phyloP scores from a whole-genome alignment of 352 stramenopile species.

The Elongisporangium prolatum region DNA sequence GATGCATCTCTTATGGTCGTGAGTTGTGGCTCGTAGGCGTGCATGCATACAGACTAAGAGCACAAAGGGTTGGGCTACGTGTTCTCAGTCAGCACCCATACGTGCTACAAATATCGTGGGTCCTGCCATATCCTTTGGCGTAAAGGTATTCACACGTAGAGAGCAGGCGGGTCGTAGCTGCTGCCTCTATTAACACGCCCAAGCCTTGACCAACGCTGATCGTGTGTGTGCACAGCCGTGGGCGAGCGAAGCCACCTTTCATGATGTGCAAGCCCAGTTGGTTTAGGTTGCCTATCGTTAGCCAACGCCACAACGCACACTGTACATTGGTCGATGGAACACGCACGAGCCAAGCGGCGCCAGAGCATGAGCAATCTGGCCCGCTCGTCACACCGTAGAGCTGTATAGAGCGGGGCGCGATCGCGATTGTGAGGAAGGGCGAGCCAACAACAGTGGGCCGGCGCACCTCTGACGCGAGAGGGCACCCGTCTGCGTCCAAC shows the following conservation, averaged over 20 bases:
- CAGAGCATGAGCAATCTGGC: neutral
- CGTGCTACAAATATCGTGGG: neutral
- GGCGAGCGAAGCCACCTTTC: neutral
- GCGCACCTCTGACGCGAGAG: neutral
- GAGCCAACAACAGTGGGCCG: neutral
- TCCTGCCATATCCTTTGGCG: neutral
- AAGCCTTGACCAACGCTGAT: neutral
- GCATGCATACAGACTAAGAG: neutral
- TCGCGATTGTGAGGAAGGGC: neutral
- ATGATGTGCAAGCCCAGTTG: neutral
- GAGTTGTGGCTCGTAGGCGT: neutral
- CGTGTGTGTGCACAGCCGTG: neutral
- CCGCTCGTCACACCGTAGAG: neutral
- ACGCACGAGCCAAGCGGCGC: neutral
- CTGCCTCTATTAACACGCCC: neutral
- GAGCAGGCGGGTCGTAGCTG: neutral
- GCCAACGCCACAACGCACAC: neutral
- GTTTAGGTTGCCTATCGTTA: neutral
- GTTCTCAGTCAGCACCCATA: neutral
- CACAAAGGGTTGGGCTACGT: neutral
- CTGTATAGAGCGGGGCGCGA: neutral
- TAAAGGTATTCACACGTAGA: neutral
- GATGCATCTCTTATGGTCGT: neutral
- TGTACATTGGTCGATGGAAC: neutral
- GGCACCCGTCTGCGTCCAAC: neutral